A percentile compares a stretch with the other conserved stretches of the same genome.
Conservation (phyloP, 345 rosid species). For the Psidium friedrichsthalianum region DNA sequence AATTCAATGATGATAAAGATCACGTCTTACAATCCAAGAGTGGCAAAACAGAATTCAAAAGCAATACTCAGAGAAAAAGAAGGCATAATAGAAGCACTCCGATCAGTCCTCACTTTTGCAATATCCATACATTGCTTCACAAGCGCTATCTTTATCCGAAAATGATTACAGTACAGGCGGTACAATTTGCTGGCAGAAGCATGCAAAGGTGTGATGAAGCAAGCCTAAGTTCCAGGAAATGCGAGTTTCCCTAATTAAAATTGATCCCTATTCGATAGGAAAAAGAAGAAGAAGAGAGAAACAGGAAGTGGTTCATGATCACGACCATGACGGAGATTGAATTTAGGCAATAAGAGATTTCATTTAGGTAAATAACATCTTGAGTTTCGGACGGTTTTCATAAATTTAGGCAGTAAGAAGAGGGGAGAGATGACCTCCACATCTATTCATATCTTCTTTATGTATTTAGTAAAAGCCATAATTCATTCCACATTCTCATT, state of each 20-base stretch:
- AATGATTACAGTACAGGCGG: too few species aligned
- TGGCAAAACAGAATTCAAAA: background rate
- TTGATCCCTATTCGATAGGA: background rate
- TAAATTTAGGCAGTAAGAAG: background rate
- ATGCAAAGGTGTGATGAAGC: background rate
- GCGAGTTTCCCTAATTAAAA: background rate
- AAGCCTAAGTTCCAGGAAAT: background rate
- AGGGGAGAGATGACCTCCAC: too few species aligned
- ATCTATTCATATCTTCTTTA: too few species aligned
- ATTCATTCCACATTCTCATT: too few species aligned
- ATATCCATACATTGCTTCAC: conserved; percentile 92
- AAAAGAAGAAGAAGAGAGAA: background rate
- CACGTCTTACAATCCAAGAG: conserved; percentile 65
- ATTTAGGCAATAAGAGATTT: background rate
- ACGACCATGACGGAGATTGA: background rate
- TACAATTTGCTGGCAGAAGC: too few species aligned
- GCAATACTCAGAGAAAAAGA: background rate
- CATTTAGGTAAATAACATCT: background rate
- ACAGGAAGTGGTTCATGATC: background rate
- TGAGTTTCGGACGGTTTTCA: background rate
- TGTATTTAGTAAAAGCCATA: too few species aligned
- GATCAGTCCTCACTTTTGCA: conserved; percentile 53
- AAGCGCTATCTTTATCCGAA: too few species aligned
- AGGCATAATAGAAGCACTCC: background rate
- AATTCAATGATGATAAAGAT: conserved; percentile 38